Evolutionary conservation across 1,284 basidiomycete species (phyloP), one percentile per base, ranked within the genome.

Genomic region (Mycena sp.): DNA sequence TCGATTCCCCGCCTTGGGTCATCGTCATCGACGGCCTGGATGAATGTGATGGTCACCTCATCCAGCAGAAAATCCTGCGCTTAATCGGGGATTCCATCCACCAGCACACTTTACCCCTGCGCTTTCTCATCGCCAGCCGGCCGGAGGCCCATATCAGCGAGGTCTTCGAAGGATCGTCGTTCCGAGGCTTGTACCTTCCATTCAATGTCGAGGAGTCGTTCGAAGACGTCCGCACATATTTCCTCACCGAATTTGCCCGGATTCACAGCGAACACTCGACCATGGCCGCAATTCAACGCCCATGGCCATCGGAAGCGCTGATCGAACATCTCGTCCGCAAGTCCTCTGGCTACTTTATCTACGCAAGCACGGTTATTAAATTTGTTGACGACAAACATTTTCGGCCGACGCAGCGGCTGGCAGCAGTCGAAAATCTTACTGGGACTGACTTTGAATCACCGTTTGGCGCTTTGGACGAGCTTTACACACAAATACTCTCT

Each of bases 11-110:
- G 23, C 58, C 61, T 7, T 26, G 58, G 23, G 17, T 51, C 28
- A 12, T 67, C 26, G 28, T 67, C 25, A 44, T 67, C 58, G 65
- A 64, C 45, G 62, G 65, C 19, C 32, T 67, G 4, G 62, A 64
- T 30, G 44, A 58, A 29, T 60, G 58, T 53, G 29, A 48, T 9
- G 32, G 14, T 3, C 25, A 25, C 26, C 38, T 49, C 2, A 30
- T 19, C n/a, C 59, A 60, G 51, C 65, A 55, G n/a, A 58, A 64
- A 4, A 53, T 64, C 10, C 30, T 67, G 28, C n/a, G 14, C 2
- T 40, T 64, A 32, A 28, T 67, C 35, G 53, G 32, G n/a, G 26
- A 25, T 29, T 58, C 65, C 43, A 28, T 32, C 4, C 53, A 46
- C 14, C 40, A 6, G 10, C 51, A 37, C 14, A 17, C 37, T 23